Evolutionary conservation across 805 yeast species (phyloP).

Genomic region (Wickerhamiella azyma): DNA sequence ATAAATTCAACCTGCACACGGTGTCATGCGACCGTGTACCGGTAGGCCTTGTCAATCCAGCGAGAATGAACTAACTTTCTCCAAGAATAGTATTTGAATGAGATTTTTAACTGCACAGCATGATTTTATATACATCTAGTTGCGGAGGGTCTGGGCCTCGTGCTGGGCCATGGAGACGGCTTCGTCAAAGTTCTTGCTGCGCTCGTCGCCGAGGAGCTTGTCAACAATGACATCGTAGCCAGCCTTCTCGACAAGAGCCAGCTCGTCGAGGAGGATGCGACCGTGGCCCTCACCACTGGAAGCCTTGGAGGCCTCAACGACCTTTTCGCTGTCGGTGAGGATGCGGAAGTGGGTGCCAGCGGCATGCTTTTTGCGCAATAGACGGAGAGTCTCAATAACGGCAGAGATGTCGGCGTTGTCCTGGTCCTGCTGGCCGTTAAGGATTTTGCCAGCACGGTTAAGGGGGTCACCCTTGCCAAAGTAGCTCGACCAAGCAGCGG

Average conservation of each 20-base stretch:
- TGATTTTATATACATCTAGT: neutral
- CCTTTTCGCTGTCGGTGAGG: conserved; percentile 1
- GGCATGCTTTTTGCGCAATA: conserved; percentile 2
- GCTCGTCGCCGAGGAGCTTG: conserved; percentile 5
- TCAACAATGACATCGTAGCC: conserved; percentile 5
- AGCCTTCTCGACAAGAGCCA: conserved; percentile 4
- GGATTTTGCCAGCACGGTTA: conserved; percentile 1
- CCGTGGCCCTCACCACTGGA: conserved; percentile 1
- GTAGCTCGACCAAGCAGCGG: conserved; percentile 6
- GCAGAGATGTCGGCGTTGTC: conserved; percentile 3
- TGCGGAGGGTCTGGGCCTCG: neutral
- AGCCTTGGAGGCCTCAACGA: neutral
- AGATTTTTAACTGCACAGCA: too few species aligned
- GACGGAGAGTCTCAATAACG: conserved; percentile 3
- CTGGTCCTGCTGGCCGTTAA: conserved; percentile 1
- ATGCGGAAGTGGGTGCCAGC: conserved; percentile 5
- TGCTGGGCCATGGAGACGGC: conserved; percentile 5
- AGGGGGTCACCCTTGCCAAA: conserved; percentile 7
- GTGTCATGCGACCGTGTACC: neutral
- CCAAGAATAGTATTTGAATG: too few species aligned
- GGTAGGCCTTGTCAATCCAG: too few species aligned
- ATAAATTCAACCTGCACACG: neutral
- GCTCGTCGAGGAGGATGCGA: conserved; percentile 4
- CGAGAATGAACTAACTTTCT: too few species aligned
- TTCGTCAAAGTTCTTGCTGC: conserved; percentile 5